Percentiles rank a stretch among this genome's conserved stretches.
Conservation (phyloP, 1,139 yeast species). For the Taphrina sp. region DNA sequence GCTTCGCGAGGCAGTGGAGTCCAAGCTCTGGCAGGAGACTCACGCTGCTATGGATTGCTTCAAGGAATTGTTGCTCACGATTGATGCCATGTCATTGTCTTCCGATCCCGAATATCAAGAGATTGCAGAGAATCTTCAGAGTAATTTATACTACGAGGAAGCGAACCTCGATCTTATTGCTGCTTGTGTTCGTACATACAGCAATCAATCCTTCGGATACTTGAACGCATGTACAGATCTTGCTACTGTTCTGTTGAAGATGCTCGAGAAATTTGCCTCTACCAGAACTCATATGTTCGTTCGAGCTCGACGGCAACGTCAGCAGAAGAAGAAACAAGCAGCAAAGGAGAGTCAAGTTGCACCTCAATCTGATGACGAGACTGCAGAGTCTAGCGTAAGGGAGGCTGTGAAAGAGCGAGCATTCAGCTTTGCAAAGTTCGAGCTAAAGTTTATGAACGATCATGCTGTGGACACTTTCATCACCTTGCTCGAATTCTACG, state of each 20-base stretch:
- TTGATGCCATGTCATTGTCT: conserved; percentile 41
- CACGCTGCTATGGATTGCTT: conserved; percentile 73
- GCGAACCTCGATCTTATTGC: conserved; percentile 61
- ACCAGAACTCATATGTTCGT: conserved; percentile 48
- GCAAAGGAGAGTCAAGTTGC: conserved; percentile 5
- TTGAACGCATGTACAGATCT: conserved; percentile 64
- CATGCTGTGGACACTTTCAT: conserved; percentile 54
- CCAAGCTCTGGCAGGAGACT: conserved; percentile 54
- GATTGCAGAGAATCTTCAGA: conserved; percentile 53
- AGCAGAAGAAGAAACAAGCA: conserved; percentile 34
- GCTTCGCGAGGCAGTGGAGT: conserved; percentile 55
- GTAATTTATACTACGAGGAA: conserved; percentile 63
- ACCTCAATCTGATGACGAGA: conserved; percentile 47
- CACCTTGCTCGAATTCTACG: conserved; percentile 54
- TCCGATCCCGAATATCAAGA: conserved; percentile 49
- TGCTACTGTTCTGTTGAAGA: conserved; percentile 63
- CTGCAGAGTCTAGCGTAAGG: conserved; percentile 43
- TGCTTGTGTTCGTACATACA: conserved; percentile 63
- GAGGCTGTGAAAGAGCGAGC: conserved; percentile 52
- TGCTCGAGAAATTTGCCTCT: conserved; percentile 64
- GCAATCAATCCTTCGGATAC: conserved; percentile 45
- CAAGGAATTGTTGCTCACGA: conserved; percentile 54
- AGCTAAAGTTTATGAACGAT: conserved; percentile 42
- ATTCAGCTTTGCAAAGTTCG: conserved; percentile 52
- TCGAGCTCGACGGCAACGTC: conserved; percentile 42